A percentile compares a stretch with the other conserved stretches of the same genome.
phyloP scores from a whole-genome alignment of 2,329 filamentous ascomycete species.

The Ceratocystis cubensis region DNA sequence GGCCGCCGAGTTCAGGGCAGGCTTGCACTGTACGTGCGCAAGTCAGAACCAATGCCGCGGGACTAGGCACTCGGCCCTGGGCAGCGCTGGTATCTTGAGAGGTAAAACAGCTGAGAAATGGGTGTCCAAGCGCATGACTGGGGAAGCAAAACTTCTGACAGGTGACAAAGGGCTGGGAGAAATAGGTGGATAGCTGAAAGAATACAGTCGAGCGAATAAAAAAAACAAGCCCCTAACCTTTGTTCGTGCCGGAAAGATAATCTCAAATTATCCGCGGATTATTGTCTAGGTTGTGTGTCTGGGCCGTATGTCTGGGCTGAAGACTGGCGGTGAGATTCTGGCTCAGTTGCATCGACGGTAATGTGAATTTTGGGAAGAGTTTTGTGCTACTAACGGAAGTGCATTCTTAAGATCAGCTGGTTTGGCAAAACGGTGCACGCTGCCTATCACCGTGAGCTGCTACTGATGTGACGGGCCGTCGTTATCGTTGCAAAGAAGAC shows the following conservation, averaged over 20 bases:
- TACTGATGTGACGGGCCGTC: background rate
- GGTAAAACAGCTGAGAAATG: background rate
- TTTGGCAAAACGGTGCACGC: background rate
- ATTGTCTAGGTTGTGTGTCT: too few species aligned
- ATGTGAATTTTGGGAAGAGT: too few species aligned
- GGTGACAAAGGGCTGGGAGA: background rate
- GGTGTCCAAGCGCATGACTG: background rate
- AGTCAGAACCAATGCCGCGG: too few species aligned
- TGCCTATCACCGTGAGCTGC: background rate
- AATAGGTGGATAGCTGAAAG: background rate
- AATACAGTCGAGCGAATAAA: background rate
- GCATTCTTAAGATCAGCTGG: background rate
- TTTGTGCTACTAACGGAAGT: background rate
- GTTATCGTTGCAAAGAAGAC: background rate
- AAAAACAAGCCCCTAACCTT: background rate
- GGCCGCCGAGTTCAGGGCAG: too few species aligned
- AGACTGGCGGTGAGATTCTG: background rate
- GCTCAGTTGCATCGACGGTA: background rate
- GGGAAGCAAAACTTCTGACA: background rate
- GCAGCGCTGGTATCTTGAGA: too few species aligned
- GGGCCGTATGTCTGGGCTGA: background rate
- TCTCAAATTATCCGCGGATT: background rate
- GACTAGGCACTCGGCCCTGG: too few species aligned
- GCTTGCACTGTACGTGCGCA: too few species aligned
- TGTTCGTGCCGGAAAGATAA: background rate